Conservation (phyloP, 495 filamentous ascomycete genomes). For the Talaromyces thailandensis region DNA sequence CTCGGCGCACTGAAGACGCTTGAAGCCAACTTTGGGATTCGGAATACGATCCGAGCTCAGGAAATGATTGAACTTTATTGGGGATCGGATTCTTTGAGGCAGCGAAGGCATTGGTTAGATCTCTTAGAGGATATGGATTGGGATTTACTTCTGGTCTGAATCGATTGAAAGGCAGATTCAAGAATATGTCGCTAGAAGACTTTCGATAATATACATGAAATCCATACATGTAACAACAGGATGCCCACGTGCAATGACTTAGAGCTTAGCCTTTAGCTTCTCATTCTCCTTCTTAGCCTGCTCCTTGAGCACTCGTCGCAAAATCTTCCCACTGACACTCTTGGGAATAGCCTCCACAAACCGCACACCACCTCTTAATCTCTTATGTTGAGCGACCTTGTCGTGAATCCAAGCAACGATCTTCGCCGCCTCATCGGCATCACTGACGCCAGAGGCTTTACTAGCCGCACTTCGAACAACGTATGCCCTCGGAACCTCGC, state of each 20-base stretch:
- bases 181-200: neutral
- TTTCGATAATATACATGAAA: neutral
- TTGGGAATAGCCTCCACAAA: slow-evolving; percentile 83
- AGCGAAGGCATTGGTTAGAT: slow-evolving; percentile 29
- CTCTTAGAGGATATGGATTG: slow-evolving; percentile 30
- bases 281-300: slow-evolving; percentile 38
- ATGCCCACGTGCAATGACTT: slow-evolving; percentile 8
- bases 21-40: slow-evolving; percentile 33
- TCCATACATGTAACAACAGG: neutral
- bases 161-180: neutral
- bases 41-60: slow-evolving; percentile 31
- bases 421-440: slow-evolving; percentile 47
- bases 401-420: slow-evolving; percentile 53
- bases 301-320: slow-evolving; percentile 60
- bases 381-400: slow-evolving; percentile 64
- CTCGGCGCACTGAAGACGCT: slow-evolving; percentile 20
- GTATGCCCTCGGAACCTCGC: slow-evolving; percentile 80
- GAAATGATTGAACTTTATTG: slow-evolving; percentile 29
- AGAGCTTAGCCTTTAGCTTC: slow-evolving; percentile 35
- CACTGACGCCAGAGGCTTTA: slow-evolving; percentile 42
- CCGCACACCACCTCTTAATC: slow-evolving; percentile 68
- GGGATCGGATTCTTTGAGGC: slow-evolving; percentile 8
- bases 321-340: slow-evolving; percentile 78
- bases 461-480: slow-evolving; percentile 49
- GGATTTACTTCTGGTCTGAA: slow-evolving; percentile 31